Base-by-base conservation (phyloP, 371 early-diverging fungal species). In the Rhizopus delemar region DNA sequence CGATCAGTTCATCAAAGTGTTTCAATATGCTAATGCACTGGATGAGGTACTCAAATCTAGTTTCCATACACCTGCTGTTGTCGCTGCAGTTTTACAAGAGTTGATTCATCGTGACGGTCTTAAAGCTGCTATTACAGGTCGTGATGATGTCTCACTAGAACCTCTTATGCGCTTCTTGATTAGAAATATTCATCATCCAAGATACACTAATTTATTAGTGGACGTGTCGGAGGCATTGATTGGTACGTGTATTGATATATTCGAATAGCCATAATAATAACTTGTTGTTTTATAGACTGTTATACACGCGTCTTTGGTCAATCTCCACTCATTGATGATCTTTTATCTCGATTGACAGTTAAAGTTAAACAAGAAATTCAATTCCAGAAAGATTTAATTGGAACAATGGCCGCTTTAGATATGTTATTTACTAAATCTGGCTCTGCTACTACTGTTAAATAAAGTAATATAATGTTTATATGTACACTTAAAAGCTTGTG, bases 11-110 rank as follows among this genome's bases (percentile, higher is more conserved):
- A 74, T 96, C 69, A 88, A 86, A 63, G 77, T 71, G 38, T 95
- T 94, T 74, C 85, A 93, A 60, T 95, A 94, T 66, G 81, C 82
- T 16, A 87, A 94, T 54, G 98, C 98, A 8, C 71, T 97, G 41
- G 96, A 97, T 59, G 92, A 88, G 22, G 86, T 78, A 9, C 51
- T 80, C 49, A 72, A 78, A 43, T 72, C 79, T 51, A 84, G 73
- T 51, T 75, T 70, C 55, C 84, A 75, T 22, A 53, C 67, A 8
- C 77, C 82, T 7, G 80, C 80, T 5, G 63, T 85, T n/a, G 84
- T 81, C 1, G 84, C 89, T 33, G 82, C 90, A 46, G 67, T 96
- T 60, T 69, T 96, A 50, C 91, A 94, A 65, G 98, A 97, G 73
- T 80, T 97, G 36, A 80, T 93, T 36, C 90, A 90, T 58, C 88